These are phyloP conservation scores for Salix koriyanagi DNA, from an alignment of 345 rosid genomes.

Conservation along the genomic window DNA sequence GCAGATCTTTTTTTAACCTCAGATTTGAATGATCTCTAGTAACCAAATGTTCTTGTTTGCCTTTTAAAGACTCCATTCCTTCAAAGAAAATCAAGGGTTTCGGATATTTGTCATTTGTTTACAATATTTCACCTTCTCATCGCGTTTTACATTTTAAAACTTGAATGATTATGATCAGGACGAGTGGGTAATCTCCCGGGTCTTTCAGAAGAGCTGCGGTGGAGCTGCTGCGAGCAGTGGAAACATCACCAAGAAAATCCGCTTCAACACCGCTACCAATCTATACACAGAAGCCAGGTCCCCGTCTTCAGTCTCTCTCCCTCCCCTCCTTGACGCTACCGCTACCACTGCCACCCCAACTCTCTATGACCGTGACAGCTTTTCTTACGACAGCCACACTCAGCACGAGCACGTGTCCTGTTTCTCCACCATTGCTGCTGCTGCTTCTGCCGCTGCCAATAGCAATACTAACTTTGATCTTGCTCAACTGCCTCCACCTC, in stretches of 20 bases:
- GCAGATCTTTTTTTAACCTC: neutral
- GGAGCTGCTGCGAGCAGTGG: constrained; percentile 25
- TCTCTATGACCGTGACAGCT: constrained; percentile 36
- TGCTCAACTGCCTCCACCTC: constrained; percentile 20
- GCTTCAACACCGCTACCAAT: constrained; percentile 19
- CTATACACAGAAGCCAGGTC: constrained; percentile 52
- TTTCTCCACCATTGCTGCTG: constrained; percentile 88
- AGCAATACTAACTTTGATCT: constrained; percentile 28
- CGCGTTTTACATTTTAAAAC: neutral
- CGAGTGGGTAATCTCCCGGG: constrained; percentile 92
- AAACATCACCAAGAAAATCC: constrained; percentile 38
- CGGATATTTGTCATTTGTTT: neutral
- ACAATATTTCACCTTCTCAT: neutral
- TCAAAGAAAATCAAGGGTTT: neutral
- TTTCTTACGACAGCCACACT: constrained; percentile 51
- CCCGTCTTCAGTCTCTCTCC: constrained; percentile 71
- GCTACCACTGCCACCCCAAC: constrained; percentile 24
- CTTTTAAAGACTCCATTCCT: neutral
- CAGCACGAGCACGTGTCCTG: constrained; percentile 98
- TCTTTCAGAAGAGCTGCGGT: constrained; percentile 59
- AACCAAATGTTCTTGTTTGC: neutral
- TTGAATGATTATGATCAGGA: constrained; percentile 37
- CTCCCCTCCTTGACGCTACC: constrained; percentile 63
- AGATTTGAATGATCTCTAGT: neutral
- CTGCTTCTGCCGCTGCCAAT: constrained; percentile 35